Conservation (phyloP, 129 eudicot species). For the Artemisia annua region DNA sequence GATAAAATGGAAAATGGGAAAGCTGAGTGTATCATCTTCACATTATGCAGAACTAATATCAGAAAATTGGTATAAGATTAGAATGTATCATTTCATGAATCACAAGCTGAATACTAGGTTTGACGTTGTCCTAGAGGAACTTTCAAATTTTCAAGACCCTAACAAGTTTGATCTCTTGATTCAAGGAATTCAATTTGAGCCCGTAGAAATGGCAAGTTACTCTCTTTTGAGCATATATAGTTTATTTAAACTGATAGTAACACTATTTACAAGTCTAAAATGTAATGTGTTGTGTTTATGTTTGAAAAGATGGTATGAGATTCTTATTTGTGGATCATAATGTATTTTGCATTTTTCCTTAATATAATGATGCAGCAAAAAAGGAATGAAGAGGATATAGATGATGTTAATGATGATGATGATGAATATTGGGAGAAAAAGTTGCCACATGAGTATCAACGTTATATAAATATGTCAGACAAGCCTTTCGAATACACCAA, state of each 20-base stretch:
- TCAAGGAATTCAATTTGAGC: slow-evolving; percentile 13
- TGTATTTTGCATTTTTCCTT: not conserved
- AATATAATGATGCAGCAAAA: not conserved
- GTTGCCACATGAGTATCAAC: not conserved
- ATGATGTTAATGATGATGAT: not conserved
- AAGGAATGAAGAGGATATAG: not conserved
- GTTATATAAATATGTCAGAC: not conserved
- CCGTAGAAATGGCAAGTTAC: slow-evolving; percentile 14
- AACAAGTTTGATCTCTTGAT: not conserved
- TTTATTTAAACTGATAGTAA: too few species aligned
- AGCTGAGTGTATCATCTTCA: not conserved
- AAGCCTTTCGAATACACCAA: not conserved
- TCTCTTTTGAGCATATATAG: too few species aligned
- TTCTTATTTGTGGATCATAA: too few species aligned
- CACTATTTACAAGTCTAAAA: not conserved
- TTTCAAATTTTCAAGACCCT: not conserved
- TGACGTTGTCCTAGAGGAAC: not conserved
- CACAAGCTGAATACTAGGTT: not conserved
- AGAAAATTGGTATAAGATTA: too few species aligned
- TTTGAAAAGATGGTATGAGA: too few species aligned
- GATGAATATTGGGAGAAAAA: slow-evolving; percentile 3
- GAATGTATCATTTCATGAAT: too few species aligned
- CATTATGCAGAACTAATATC: too few species aligned
- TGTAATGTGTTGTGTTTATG: not conserved
- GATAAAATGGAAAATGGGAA: not conserved